phyloP scores from a whole-genome alignment of 225 moss, liverwort and hornwort species.

The Pseudisothecium myosuroides region DNA sequence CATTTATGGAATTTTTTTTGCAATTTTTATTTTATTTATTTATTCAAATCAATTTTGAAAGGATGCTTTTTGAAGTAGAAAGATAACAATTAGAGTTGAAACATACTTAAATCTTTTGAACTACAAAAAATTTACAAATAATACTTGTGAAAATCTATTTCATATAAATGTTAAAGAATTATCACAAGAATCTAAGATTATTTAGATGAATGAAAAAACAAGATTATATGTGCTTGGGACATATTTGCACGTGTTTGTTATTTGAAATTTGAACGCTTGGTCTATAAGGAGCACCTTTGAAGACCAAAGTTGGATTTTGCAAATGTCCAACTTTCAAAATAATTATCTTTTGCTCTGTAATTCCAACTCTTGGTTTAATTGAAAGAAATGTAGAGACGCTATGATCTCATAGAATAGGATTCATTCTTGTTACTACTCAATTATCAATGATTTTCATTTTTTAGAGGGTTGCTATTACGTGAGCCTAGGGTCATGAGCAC shows the following conservation, averaged over 20 bases:
- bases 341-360: accelerated
- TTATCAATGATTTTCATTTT: background rate
- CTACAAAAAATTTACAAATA: background rate
- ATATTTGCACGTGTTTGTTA: too few relatives aligned
- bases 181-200: background rate
- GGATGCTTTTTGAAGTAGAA: too few relatives aligned
- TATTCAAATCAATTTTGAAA: too few relatives aligned
- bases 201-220: background rate
- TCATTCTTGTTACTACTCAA: background rate
- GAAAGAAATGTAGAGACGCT: background rate
- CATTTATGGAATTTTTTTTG: too few relatives aligned
- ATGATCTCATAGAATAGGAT: background rate
- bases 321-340: background rate
- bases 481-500: too few relatives aligned
- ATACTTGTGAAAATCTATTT: background rate
- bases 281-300: background rate
- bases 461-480: too few relatives aligned
- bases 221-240: too few relatives aligned
- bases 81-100: background rate
- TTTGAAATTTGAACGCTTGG: background rate
- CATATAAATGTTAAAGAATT: background rate
- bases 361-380: background rate
- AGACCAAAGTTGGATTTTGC: background rate
- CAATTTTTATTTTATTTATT: too few relatives aligned
- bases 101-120: background rate